phyloP scores from a whole-genome alignment of 2,329 filamentous ascomycete species.

The Curvularia eragrostidis region DNA sequence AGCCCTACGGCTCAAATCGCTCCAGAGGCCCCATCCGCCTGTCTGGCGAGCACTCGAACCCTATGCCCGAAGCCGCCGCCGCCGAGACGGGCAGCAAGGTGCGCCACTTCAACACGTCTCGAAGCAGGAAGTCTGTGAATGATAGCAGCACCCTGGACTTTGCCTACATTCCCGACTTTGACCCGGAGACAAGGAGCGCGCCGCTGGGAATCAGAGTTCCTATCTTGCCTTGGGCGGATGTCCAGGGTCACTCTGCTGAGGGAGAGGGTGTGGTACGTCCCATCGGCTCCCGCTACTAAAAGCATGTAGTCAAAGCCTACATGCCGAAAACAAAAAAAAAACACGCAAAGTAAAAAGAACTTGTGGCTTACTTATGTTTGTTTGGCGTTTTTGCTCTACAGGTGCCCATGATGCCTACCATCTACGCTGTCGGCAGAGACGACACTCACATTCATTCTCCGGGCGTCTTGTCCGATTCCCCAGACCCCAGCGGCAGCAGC shows the following conservation, averaged over 20 bases:
- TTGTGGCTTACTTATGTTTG: background rate
- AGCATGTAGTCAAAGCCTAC: background rate
- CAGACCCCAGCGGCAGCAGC: too few species aligned
- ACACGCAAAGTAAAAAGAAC: too few species aligned
- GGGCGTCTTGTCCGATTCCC: slow-evolving; percentile 64
- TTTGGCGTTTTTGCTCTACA: background rate
- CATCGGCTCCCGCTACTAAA: background rate
- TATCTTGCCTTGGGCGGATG: slow-evolving; percentile 51
- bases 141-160: slow-evolving; percentile 70
- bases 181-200: slow-evolving; percentile 50
- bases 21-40: slow-evolving; percentile 56
- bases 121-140: slow-evolving; percentile 61
- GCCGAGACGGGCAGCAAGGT: slow-evolving; percentile 39
- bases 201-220: slow-evolving; percentile 56
- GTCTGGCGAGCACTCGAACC: slow-evolving; percentile 58
- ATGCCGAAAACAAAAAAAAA: background rate
- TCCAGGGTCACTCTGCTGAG: slow-evolving; percentile 30
- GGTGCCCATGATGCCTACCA: slow-evolving; percentile 63
- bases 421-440: slow-evolving; percentile 61
- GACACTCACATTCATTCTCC: slow-evolving; percentile 56
- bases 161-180: slow-evolving; percentile 63
- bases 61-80: slow-evolving; percentile 38
- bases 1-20: slow-evolving; percentile 50
- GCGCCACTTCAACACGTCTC: slow-evolving; percentile 69
- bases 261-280: slow-evolving; percentile 32